Percentiles rank a stretch among this genome's conserved stretches.
Evolutionary conservation across 2,329 filamentous ascomycete species (phyloP).

Genomic region (Epichloe gansuensis): DNA sequence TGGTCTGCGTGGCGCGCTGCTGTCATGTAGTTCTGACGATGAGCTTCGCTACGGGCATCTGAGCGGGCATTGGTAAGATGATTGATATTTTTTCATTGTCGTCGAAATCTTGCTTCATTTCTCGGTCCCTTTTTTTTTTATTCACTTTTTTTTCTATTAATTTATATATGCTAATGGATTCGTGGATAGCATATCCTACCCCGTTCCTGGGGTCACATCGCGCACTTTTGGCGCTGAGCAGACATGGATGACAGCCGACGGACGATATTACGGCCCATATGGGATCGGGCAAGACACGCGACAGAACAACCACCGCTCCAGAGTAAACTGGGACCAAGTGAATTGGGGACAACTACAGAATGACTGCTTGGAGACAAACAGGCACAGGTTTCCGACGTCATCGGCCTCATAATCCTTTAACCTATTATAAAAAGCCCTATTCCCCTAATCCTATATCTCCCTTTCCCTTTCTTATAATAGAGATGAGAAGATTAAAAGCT

Average conservation of each 20-base stretch:
- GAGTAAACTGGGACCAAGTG: constrained; percentile 17
- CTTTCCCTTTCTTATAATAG: no score
- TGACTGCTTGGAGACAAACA: background rate
- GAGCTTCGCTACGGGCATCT: background rate
- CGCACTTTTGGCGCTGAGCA: constrained; percentile 15
- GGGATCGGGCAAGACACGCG: constrained; percentile 14
- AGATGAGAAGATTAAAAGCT: no score
- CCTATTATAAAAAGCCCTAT: no score
- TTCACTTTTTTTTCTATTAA: background rate
- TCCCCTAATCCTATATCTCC: no score
- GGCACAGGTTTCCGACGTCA: background rate
- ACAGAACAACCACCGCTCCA: constrained; percentile 13
- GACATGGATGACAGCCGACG: constrained; percentile 19
- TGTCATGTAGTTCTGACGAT: background rate
- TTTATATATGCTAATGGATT: no score
- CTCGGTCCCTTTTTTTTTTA: background rate
- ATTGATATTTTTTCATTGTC: background rate
- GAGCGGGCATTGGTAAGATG: background rate
- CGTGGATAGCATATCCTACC: constrained; percentile 14
- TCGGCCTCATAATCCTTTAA: no score
- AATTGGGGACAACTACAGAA: constrained; percentile 1
- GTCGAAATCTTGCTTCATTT: background rate
- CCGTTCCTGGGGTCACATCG: constrained; percentile 20
- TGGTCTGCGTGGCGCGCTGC: background rate
- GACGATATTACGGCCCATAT: constrained; percentile 16